Evolutionary conservation across 768 basidiomycete species (phyloP).

Genomic region (Trametopsis cervina): DNA sequence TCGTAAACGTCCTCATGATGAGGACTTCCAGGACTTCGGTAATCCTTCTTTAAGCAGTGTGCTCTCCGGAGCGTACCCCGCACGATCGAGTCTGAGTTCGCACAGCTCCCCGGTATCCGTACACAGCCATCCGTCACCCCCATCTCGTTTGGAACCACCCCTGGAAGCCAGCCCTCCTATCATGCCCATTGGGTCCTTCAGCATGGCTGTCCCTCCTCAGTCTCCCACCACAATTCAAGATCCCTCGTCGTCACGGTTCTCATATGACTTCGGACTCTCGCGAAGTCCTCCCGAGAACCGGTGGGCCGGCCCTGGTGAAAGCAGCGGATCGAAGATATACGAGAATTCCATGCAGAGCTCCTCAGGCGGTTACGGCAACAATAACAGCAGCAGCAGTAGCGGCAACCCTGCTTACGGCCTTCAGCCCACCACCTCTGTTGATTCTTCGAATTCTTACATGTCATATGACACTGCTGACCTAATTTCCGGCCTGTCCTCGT

Average conservation of each 20-base stretch:
- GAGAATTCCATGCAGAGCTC: slow-evolving; percentile 15
- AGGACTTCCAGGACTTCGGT: slow-evolving; percentile 29
- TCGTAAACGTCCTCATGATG: slow-evolving; percentile 65
- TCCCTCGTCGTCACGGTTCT: slow-evolving; percentile 30
- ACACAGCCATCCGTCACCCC: slow-evolving; percentile 61
- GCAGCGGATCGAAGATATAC: slow-evolving; percentile 18
- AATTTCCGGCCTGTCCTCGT: slow-evolving; percentile 28
- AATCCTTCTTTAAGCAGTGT: slow-evolving; percentile 23
- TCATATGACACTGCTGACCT: slow-evolving; percentile 7
- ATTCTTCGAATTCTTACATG: slow-evolving; percentile 8
- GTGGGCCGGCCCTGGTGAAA: slow-evolving; percentile 16
- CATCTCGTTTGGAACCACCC: slow-evolving; percentile 42
- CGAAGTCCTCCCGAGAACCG: slow-evolving; percentile 21
- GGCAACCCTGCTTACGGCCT: slow-evolving; percentile 4
- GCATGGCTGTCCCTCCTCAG: slow-evolving; percentile 33
- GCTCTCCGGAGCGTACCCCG: slow-evolving; percentile 32
- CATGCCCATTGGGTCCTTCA: slow-evolving; percentile 33
- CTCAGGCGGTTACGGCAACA: neutral
- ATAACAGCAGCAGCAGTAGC: no score
- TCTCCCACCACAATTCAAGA: slow-evolving; percentile 43
- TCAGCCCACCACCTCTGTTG: slow-evolving; percentile 2
- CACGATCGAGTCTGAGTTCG: slow-evolving; percentile 42
- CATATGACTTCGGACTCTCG: slow-evolving; percentile 44
- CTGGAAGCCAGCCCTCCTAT: slow-evolving; percentile 53
- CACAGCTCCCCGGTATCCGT: slow-evolving; percentile 74